These are phyloP conservation scores for Chloris gayana DNA, from an alignment of 176 grass and related monocot genomes.

Conservation along the genomic window DNA sequence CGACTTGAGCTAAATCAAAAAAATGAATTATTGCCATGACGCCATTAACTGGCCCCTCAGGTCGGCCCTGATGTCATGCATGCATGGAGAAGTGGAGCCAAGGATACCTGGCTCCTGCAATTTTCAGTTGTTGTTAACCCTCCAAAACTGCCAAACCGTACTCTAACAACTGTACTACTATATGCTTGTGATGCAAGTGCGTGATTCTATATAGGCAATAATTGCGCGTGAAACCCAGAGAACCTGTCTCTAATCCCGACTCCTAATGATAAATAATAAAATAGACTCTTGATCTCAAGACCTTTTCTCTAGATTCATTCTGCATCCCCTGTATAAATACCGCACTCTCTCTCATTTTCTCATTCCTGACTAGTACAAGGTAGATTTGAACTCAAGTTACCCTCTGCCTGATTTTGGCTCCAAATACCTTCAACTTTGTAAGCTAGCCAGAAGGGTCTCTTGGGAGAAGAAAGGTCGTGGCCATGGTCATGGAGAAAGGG, in stretches of 20 bases:
- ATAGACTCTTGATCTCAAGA: background rate
- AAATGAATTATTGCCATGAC: conserved; percentile 51
- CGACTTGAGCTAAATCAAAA: conserved; percentile 35
- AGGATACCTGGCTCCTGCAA: background rate
- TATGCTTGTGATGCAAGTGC: conserved; percentile 15
- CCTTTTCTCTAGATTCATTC: background rate
- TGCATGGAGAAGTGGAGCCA: background rate
- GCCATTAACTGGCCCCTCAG: conserved; percentile 25
- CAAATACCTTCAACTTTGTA: background rate
- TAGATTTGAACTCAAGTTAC: background rate
- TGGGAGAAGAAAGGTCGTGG: conserved; percentile 2
- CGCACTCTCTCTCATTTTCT: background rate
- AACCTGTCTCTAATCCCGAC: background rate
- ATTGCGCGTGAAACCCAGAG: conserved; percentile 13
- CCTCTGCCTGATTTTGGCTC: background rate
- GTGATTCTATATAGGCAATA: conserved; percentile 20
- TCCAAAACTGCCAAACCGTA: conserved; percentile 33
- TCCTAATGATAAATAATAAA: conserved; percentile 9
- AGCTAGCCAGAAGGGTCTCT: background rate
- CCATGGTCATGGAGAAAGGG: conserved; percentile 28
- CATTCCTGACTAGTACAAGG: background rate
- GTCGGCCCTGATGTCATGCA: conserved; percentile 32
- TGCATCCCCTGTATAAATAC: background rate
- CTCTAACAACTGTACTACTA: conserved; percentile 8
- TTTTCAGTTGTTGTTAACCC: conserved; percentile 9